A percentile compares a stretch with the other conserved stretches of the same genome.
Evolutionary conservation across 192 early-diverging fungal species (phyloP).

Genomic region (Chytriomyces sp.): DNA sequence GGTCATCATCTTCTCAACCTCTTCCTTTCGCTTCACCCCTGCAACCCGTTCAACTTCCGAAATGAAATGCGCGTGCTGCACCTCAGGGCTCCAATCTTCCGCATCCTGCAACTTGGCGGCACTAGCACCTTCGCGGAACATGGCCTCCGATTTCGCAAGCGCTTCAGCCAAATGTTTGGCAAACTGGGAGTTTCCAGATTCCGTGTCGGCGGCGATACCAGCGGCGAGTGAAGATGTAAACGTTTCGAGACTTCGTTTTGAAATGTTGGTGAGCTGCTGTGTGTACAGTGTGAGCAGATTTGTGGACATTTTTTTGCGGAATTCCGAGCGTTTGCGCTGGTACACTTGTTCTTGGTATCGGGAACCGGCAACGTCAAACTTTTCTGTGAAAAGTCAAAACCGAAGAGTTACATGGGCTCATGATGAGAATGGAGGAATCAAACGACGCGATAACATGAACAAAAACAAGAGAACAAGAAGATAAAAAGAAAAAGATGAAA

Average conservation of each 20-base stretch:
- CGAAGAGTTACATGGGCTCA: too few species aligned
- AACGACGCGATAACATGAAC: background rate
- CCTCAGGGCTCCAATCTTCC: slow-evolving; percentile 66
- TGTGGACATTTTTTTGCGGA: slow-evolving; percentile 76
- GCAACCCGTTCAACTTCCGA: slow-evolving; percentile 68
- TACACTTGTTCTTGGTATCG: slow-evolving; percentile 91
- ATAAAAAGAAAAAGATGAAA: slow-evolving; percentile 28
- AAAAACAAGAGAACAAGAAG: background rate
- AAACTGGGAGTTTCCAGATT: slow-evolving; percentile 58
- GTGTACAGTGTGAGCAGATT: slow-evolving; percentile 79
- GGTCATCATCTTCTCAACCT: slow-evolving; percentile 61
- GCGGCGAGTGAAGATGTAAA: slow-evolving; percentile 68
- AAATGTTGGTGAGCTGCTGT: slow-evolving; percentile 86
- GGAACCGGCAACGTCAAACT: slow-evolving; percentile 88
- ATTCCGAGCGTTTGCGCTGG: slow-evolving; percentile 80
- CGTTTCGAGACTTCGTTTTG: slow-evolving; percentile 69
- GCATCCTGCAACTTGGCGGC: slow-evolving; percentile 65
- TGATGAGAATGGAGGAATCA: background rate
- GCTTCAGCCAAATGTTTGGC: slow-evolving; percentile 57
- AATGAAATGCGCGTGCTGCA: slow-evolving; percentile 62
- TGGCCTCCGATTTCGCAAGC: slow-evolving; percentile 44
- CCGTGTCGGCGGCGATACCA: slow-evolving; percentile 42
- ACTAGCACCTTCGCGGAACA: slow-evolving; percentile 55
- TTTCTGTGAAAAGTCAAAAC: slow-evolving; percentile 19
- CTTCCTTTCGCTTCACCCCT: slow-evolving; percentile 66